These are phyloP conservation scores for Trichopus zeylanicus DNA, from an alignment of 116 monocot genomes.

Conservation along the genomic window DNA sequence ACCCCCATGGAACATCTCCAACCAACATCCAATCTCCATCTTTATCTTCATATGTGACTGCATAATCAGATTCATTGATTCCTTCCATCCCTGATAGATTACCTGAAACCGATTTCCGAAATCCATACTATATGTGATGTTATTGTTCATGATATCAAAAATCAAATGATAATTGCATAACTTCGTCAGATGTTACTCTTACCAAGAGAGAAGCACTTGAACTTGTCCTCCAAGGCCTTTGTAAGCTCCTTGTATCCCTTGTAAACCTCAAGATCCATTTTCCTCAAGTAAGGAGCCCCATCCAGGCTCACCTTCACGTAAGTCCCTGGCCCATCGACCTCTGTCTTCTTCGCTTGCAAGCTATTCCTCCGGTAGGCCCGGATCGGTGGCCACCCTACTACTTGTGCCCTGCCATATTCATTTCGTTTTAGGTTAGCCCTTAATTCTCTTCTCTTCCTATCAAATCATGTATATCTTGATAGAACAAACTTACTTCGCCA, in stretches of 20 bases:
- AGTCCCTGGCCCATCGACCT: constrained; percentile 11
- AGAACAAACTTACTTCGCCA: constrained; percentile 3
- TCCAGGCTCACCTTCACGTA: constrained; percentile 97
- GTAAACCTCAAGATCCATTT: constrained; percentile 67
- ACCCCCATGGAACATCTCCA: constrained; percentile 11
- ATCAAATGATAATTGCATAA: too few relatives aligned
- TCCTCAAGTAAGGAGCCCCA: constrained; percentile 89
- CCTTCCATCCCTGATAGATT: not conserved
- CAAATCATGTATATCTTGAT: too few relatives aligned
- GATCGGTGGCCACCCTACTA: constrained; percentile 88
- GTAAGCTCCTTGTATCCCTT: constrained; percentile 65
- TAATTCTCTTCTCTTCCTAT: too few relatives aligned
- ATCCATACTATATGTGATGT: too few relatives aligned
- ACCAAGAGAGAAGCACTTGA: constrained; percentile 38
- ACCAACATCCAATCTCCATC: constrained; percentile 9
- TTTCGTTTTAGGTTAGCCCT: too few relatives aligned
- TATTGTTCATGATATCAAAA: too few relatives aligned
- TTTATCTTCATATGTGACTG: constrained; percentile 9
- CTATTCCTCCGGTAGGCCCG: constrained; percentile 45
- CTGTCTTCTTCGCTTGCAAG: constrained; percentile 25
- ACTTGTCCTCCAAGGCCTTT: constrained; percentile 54
- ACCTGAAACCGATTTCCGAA: too few relatives aligned
- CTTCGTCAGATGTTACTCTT: too few relatives aligned
- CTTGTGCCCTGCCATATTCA: constrained; percentile 36
- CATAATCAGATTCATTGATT: not conserved